Base-by-base conservation (phyloP, 2,329 filamentous ascomycete species). In the Didymella sp. region DNA sequence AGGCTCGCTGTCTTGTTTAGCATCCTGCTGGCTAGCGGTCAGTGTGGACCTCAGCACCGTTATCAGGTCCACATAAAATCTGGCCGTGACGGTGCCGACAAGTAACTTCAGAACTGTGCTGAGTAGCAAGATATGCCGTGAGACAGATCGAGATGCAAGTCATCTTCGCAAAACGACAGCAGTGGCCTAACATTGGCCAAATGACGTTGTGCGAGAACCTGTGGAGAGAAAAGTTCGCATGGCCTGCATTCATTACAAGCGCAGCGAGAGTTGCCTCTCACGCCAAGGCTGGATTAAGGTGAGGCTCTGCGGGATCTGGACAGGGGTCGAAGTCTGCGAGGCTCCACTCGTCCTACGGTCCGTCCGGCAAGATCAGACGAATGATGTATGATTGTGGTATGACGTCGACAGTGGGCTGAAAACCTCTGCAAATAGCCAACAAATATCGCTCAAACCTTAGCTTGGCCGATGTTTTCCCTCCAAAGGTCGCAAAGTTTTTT, bases 271-370 rank as follows among this genome's bases (percentile, higher is more conserved):
- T 27, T 41, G 22, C 46, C 41, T 45, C 40, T 38, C 17, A 30
- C 11, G 51, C 42, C 49, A 45, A 52, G 38, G 31, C 31, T 43
- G n/a, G 15, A 53, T 40, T 53, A 53, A 58, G 55, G 49, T 58
- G 55, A 58, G 55, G 55, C 55, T 58, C 55, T 58, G 55, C 55
- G 55, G 55, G 55, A 58, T 49, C 55, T 53, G 44, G 38, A 58
- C 55, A 53, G 55, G 55, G 55, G 40, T 50, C 15, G 12, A 40
- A 30, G 19, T 37, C 28, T 31, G 41, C 46, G 21, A 45, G 38
- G 41, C 28, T 41, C 46, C 53, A 51, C 46, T 30, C 42, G 40
- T 42, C 17, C 15, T 27, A 30, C 54, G 49, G 55, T 53, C 55
- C 55, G 55, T 31, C 28, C 55, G 55, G 55, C 49, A 49, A 42